phyloP scores from a whole-genome alignment of 2,329 filamentous ascomycete genomes.

The Arthrinium puccinioides region DNA sequence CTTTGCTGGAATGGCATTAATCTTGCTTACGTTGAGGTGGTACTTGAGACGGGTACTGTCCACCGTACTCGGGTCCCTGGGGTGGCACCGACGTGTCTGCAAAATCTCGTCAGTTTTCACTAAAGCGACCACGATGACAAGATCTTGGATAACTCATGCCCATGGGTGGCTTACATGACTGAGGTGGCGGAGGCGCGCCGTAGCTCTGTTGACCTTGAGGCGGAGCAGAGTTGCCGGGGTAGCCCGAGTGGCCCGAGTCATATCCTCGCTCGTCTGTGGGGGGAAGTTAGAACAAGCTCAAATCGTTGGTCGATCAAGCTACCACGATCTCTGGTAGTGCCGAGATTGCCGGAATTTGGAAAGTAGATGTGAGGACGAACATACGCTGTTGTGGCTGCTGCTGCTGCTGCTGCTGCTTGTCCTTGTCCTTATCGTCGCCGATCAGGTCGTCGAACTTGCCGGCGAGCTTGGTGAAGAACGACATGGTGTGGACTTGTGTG shows the following conservation, averaged over 20 bases:
- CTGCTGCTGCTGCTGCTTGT: constrained; percentile 5
- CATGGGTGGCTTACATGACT: background rate
- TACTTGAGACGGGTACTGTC: constrained; percentile 1
- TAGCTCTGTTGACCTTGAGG: no score
- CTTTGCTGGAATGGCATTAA: background rate
- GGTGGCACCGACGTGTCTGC: no score
- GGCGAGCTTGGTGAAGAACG: constrained; percentile 21
- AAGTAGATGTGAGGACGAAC: background rate
- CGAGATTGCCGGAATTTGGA: no score
- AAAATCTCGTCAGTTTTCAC: no score
- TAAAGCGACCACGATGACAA: no score
- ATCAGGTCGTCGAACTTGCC: constrained; percentile 22
- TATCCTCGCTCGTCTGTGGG: constrained; percentile 3
- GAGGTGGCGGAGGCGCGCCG: constrained; percentile 4
- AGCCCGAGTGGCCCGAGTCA: constrained; percentile 4
- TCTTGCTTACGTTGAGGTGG: background rate
- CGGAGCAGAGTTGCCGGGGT: constrained; percentile 2
- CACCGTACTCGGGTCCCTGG: constrained; percentile 2
- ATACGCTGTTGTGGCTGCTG: background rate
- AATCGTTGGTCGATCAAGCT: background rate
- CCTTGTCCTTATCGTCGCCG: constrained; percentile 16
- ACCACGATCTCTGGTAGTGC: background rate
- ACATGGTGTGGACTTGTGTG: constrained; percentile 14
- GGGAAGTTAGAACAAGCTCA: no score
- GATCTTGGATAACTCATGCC: no score